phyloP scores from a whole-genome alignment of 1,139 yeast species.

The Candida sp. region DNA sequence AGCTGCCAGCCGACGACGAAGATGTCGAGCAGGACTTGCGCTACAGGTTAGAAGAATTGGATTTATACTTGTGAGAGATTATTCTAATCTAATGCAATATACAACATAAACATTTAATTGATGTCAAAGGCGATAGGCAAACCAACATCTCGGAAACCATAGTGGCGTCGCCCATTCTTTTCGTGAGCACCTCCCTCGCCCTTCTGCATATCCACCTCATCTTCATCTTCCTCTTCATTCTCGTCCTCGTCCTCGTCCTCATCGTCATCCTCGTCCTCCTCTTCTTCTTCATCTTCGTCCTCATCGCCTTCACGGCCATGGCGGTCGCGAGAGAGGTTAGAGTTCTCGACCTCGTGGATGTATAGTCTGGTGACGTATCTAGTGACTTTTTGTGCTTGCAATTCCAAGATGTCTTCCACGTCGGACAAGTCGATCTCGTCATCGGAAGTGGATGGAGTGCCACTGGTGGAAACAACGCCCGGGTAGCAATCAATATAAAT shows the following conservation, averaged over 20 bases:
- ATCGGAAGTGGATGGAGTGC: slow-evolving; percentile 18
- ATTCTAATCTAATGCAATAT: background rate
- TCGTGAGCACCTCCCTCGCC: background rate
- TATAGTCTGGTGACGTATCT: slow-evolving; percentile 46
- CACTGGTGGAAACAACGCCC: slow-evolving; percentile 36
- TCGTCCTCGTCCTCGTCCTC: slow-evolving; percentile 1
- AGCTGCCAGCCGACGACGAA: slow-evolving; percentile 21
- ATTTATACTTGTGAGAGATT: slow-evolving; percentile 28
- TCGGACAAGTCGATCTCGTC: slow-evolving; percentile 26
- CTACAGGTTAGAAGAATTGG: slow-evolving; percentile 41
- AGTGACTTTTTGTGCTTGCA: slow-evolving; percentile 57
- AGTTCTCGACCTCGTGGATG: slow-evolving; percentile 32
- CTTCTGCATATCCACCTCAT: background rate
- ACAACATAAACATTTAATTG: background rate
- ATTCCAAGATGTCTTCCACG: slow-evolving; percentile 48
- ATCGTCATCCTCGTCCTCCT: slow-evolving; percentile 1
- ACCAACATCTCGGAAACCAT: background rate
- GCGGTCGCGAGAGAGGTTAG: slow-evolving; percentile 9
- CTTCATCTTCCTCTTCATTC: background rate
- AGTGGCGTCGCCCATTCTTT: background rate
- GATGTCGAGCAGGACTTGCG: slow-evolving; percentile 7
- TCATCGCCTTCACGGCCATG: slow-evolving; percentile 15
- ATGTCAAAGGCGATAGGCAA: slow-evolving; percentile 3
- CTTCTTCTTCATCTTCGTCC: slow-evolving; percentile 5
- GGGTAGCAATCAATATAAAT: slow-evolving; percentile 45